Conservation (phyloP, 371 early-diverging fungal genomes). For the Actinomortierella wolfii region DNA sequence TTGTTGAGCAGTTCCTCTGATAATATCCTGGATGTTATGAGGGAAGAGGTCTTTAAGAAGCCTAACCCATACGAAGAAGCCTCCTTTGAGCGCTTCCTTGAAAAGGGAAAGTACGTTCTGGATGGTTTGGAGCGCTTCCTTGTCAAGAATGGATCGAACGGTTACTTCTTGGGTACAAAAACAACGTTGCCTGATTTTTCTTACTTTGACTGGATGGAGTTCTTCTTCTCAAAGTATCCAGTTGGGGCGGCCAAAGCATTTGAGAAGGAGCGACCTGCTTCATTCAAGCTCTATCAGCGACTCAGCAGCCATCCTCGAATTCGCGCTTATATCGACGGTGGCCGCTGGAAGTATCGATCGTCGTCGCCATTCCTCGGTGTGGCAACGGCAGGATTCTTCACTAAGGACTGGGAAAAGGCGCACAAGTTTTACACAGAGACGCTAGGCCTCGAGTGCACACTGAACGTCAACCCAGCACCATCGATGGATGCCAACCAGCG, state of each 20-base stretch:
- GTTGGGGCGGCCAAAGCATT: slow-evolving; percentile 4
- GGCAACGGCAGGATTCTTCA: slow-evolving; percentile 24
- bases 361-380: slow-evolving; percentile 13
- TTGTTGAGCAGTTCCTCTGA: slow-evolving; percentile 12
- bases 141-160: slow-evolving; percentile 36
- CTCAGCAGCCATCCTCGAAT: slow-evolving; percentile 26
- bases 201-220: slow-evolving; percentile 31
- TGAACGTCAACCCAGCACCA: slow-evolving; percentile 12
- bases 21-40: slow-evolving; percentile 17
- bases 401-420: slow-evolving; percentile 24
- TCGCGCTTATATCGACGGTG: slow-evolving; percentile 31
- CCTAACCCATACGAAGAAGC: slow-evolving; percentile 19
- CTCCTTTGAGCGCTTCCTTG: slow-evolving; percentile 12
- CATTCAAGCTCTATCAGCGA: slow-evolving; percentile 27
- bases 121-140: slow-evolving; percentile 32
- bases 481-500: slow-evolving; percentile 8
- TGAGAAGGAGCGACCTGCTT: slow-evolving; percentile 22
- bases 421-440: slow-evolving; percentile 33
- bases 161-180: slow-evolving; percentile 29
- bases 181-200: slow-evolving; percentile 35
- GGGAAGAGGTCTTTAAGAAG: slow-evolving; percentile 25
- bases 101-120: slow-evolving; percentile 10
- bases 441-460: slow-evolving; percentile 13
- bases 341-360: slow-evolving; percentile 40
- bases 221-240: slow-evolving; percentile 16